Evolutionary conservation across 1,139 yeast species (phyloP), one percentile per base, ranked within the genome.

Genomic region (Kodamaea fungicola): DNA sequence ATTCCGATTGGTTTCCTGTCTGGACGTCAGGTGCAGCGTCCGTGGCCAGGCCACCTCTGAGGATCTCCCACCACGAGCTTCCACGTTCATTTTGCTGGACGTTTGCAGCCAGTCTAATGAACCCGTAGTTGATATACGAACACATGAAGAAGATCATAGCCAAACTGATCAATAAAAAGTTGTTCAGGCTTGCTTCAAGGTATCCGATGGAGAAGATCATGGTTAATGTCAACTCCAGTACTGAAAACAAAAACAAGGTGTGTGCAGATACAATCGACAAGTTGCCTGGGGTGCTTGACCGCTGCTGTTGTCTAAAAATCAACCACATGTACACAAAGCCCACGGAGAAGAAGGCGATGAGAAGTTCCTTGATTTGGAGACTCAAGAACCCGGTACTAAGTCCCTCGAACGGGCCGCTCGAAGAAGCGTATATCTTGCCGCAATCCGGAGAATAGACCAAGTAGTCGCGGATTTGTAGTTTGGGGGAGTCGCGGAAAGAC

Each of bases 391-490:
- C 87, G 38, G 64, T 59, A 42, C 78, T 74, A 12, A 74, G 64
- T 0, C 96, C 96, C n/a, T 46, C 48, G n/a, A 76, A 63, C 3
- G 55, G 51, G 6, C 50, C 42, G 1, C 16, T 8, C 21, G 64
- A 63, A 9, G 76, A 49, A 2, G 64, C 57, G 8, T 86, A 45
- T 0, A 74, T 57, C 3, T 83, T 55, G 0, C 90, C 95, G 64
- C 97, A 90, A 54, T 90, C 96, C 0, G 97, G 97, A 0, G 96
- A 87, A 52, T 85, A 89, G 12, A 87, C 44, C 19, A 86, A 46
- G 5, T 83, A 86, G 7, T 72, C 61, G 6, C 72, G 58, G 8
- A 88, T 52, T 26, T 62, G 63, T 12, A 90, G 50, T 2, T 60
- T 54, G 0, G 96, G 97, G 1, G 82, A 55, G 6, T 50, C 43